Percentiles rank a stretch among this genome's conserved stretches.
Evolutionary conservation across 1,139 yeast species (phyloP).

Genomic region (Yamadazyma taylorii): DNA sequence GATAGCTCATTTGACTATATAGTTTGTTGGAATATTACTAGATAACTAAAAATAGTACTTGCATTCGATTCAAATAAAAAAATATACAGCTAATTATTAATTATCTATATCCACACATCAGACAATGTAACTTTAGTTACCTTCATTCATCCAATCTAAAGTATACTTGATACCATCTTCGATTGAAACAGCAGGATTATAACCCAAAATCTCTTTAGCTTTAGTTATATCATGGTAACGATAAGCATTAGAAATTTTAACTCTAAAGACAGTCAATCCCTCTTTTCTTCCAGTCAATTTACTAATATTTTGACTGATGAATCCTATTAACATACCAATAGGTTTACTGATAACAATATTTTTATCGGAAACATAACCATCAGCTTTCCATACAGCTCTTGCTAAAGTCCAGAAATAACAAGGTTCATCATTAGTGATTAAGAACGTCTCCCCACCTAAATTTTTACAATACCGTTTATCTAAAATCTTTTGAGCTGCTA

Average conservation of each 20-base stretch:
- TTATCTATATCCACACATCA: not conserved
- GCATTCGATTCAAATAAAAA: too few relatives aligned
- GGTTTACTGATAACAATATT: slow-evolving; percentile 71
- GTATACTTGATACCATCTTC: slow-evolving; percentile 83
- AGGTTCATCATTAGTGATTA: slow-evolving; percentile 92
- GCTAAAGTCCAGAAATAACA: slow-evolving; percentile 97
- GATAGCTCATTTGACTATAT: not conserved
- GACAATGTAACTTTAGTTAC: slow-evolving; percentile 14
- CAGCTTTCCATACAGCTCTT: slow-evolving; percentile 95
- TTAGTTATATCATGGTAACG: slow-evolving; percentile 91
- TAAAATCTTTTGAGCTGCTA: slow-evolving; percentile 80
- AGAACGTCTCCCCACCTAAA: slow-evolving; percentile 85
- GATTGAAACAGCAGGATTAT: slow-evolving; percentile 75
- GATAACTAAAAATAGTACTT: too few relatives aligned
- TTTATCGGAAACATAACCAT: slow-evolving; percentile 73
- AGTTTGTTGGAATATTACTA: not conserved
- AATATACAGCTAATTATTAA: not conserved
- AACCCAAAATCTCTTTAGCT: slow-evolving; percentile 77
- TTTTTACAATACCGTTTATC: slow-evolving; percentile 34
- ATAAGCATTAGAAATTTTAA: slow-evolving; percentile 87
- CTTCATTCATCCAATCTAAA: slow-evolving; percentile 86
- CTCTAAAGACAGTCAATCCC: slow-evolving; percentile 95
- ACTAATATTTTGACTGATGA: slow-evolving; percentile 71
- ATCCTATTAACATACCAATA: slow-evolving; percentile 78
- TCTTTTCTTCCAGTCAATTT: slow-evolving; percentile 78